phyloP scores from a whole-genome alignment of 2,329 filamentous ascomycete genomes.

The Exophiala sideris region DNA sequence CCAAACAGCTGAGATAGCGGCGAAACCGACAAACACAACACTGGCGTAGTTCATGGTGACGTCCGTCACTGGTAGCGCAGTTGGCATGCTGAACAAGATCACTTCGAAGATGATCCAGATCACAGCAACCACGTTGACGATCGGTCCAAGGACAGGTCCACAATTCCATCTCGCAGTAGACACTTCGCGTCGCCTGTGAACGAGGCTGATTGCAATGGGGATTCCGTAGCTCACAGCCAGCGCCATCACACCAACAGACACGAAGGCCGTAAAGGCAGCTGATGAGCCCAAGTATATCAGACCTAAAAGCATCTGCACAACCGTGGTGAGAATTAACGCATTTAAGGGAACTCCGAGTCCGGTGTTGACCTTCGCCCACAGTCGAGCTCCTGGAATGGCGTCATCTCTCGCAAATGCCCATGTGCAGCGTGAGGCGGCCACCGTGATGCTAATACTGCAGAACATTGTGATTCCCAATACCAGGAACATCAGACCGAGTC shows the following conservation, averaged over 20 bases:
- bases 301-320: constrained; percentile 48
- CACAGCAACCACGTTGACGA: constrained; percentile 47
- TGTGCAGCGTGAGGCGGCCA: constrained; percentile 50
- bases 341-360: constrained; percentile 65
- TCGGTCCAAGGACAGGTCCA: constrained; percentile 41
- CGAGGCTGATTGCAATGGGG: constrained; percentile 52
- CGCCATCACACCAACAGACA: constrained; percentile 55
- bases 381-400: constrained; percentile 60
- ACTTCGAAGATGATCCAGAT: constrained; percentile 53
- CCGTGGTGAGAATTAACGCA: constrained; percentile 63
- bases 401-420: constrained; percentile 73
- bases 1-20: constrained; percentile 49
- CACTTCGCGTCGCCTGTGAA: constrained; percentile 47
- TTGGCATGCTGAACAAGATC: constrained; percentile 54
- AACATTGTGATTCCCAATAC: constrained; percentile 52
- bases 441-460: constrained; percentile 53
- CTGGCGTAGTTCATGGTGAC: constrained; percentile 57
- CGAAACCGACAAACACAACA: constrained; percentile 57
- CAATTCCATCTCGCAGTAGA: constrained; percentile 49
- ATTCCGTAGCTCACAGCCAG: constrained; percentile 56
- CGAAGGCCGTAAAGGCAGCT: constrained; percentile 49
- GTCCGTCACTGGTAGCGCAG: constrained; percentile 51
- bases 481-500: constrained; percentile 49
- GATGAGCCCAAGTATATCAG: constrained; percentile 50
- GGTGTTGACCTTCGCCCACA: constrained; percentile 59